Conservation (phyloP, 2,329 filamentous ascomycete genomes). For the Aspergillus cejpii region DNA sequence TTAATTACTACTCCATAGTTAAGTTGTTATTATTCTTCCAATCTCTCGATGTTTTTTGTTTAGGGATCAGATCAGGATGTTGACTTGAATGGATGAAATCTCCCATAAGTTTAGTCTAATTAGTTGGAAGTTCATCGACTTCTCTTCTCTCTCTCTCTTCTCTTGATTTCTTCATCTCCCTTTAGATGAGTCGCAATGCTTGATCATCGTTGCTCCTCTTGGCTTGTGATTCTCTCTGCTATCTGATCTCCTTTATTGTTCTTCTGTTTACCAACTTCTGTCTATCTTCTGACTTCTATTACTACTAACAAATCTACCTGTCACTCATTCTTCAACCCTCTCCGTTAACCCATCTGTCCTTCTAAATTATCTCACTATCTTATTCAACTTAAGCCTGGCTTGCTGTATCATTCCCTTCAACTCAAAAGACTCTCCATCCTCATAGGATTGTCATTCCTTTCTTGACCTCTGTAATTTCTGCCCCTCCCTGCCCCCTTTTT, state of each 20-base stretch:
- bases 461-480: conserved; percentile 8
- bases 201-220: conserved; percentile 10
- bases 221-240: conserved; percentile 8
- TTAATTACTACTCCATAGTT: too few species aligned
- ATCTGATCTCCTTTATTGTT: conserved; percentile 6
- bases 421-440: conserved; percentile 3
- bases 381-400: conserved; percentile 9
- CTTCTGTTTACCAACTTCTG: conserved; percentile 1
- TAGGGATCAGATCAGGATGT: conserved; percentile 19
- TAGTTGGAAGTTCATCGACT: too few species aligned
- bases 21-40: too few species aligned
- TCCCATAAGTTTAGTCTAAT: too few species aligned
- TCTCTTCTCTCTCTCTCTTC: too few species aligned
- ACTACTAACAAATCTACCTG: not conserved
- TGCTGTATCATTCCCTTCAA: conserved; percentile 9
- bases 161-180: conserved; percentile 1
- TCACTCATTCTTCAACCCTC: conserved; percentile 3
- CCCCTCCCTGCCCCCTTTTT: conserved; percentile 6
- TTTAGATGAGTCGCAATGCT: conserved; percentile 11
- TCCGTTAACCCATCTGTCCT: conserved; percentile 4
- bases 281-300: not conserved
- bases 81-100: conserved; percentile 3
- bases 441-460: conserved; percentile 18
- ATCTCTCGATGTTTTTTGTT: conserved; percentile 7
- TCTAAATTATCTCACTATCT: conserved; percentile 10